Evolutionary conservation across 1,284 basidiomycete species (phyloP), one percentile per base, ranked within the genome.

Genomic region (Takashimella tepidaria): DNA sequence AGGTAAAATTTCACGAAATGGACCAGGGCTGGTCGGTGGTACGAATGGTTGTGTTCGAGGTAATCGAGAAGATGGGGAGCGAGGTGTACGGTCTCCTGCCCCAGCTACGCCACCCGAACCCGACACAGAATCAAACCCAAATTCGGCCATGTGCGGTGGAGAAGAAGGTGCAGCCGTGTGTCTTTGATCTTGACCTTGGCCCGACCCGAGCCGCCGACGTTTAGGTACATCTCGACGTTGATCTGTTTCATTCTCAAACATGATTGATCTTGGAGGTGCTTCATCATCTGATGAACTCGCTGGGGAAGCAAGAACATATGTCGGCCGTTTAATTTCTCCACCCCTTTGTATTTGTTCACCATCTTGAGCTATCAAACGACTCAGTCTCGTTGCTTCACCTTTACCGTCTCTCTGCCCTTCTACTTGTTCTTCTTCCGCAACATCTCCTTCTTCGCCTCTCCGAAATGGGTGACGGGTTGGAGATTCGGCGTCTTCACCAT

Each of bases 241-340:
- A 37, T 16, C 31, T 8, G 31, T 8, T 37, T 44, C 53, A 23
- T 49, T 62, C 43, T 65, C 67, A 47, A 64, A 70, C 19, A 73
- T 56, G 23, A 73, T 47, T 1, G 64, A 67, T 25, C 51, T 54
- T 10, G 68, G 64, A 1, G 71, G 71, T 13, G 50, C 65, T 10
- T 67, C 67, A 22, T 68, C 68, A 31, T 68, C 66, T n/a, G 56
- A 57, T 20, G 59, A 60, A 11, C 46, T 53, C 20, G 45, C 49
- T 21, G 41, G 45, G 22, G 53, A 49, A 27, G 52, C 41, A 21
- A 60, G 41, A 6, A 61, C 55, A 40, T 58, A 60, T 20, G 53
- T 49, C 13, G 54, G 45, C 31, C 49, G 24, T 16, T 16, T 37
- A 8, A 8, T 16, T 37, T 8, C 31, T 37, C 31, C 31, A 8